A percentile compares a stretch with the other conserved stretches of the same genome.
Evolutionary conservation across 306 rosid species (phyloP).

Genomic region (Morella rubra): DNA sequence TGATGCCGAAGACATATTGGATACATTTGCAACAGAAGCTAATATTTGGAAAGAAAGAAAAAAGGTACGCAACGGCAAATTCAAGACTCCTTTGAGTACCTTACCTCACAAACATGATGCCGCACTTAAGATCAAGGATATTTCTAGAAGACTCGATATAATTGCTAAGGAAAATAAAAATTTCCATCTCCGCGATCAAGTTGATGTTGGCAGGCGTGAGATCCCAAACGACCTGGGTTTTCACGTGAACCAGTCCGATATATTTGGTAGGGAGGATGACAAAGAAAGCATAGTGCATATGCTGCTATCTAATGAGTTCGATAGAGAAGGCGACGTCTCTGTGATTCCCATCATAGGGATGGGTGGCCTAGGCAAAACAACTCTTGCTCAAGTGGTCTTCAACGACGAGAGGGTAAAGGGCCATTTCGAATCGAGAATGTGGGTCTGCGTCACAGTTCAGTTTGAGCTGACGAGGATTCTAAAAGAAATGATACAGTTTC

Average conservation of each 20-base stretch:
- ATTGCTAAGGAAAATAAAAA: background rate
- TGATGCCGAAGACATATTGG: background rate
- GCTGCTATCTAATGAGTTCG: background rate
- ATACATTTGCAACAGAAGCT: background rate
- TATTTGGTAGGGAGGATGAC: background rate
- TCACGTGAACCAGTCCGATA: background rate
- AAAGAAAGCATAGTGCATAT: background rate
- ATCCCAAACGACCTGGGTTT: background rate
- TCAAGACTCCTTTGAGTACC: background rate
- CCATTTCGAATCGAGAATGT: slow-evolving; percentile 16
- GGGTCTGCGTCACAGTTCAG: slow-evolving; percentile 25
- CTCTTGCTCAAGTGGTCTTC: slow-evolving; percentile 16
- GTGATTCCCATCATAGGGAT: slow-evolving; percentile 15
- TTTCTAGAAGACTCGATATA: background rate
- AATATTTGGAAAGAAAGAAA: background rate
- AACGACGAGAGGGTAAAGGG: background rate
- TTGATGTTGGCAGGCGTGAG: background rate
- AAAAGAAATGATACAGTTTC: background rate
- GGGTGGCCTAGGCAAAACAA: slow-evolving; percentile 34
- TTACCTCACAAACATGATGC: background rate
- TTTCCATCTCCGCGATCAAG: background rate
- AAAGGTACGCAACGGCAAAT: background rate
- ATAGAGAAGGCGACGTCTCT: background rate
- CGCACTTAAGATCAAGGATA: background rate
- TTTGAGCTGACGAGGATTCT: background rate